A percentile compares a stretch with the other conserved stretches of the same genome.
These are phyloP conservation scores for Hymenoscyphus scutula DNA, from an alignment of 2,329 filamentous ascomycete species.

Conservation along the genomic window DNA sequence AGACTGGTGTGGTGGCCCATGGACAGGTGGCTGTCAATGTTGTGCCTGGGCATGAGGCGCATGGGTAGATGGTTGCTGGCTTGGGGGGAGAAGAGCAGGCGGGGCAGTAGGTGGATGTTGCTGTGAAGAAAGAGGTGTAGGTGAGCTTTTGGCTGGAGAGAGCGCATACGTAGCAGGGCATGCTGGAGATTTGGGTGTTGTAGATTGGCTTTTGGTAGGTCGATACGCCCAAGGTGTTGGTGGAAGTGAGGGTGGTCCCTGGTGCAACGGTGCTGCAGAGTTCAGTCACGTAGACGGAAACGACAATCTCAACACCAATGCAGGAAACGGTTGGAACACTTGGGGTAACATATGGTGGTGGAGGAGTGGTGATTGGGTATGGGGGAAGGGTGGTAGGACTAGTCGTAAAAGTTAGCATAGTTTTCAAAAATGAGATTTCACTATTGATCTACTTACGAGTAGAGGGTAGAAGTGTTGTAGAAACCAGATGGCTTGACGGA, in stretches of 20 bases:
- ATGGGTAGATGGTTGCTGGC: conserved; percentile 14
- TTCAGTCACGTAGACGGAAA: conserved; percentile 35
- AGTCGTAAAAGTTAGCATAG: neutral
- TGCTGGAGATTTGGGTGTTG: conserved; percentile 14
- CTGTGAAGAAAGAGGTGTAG: conserved; percentile 13
- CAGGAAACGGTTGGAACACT: conserved; percentile 19
- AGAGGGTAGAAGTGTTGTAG: conserved; percentile 12
- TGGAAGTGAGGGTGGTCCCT: conserved; percentile 2
- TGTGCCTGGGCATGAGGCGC: conserved; percentile 11
- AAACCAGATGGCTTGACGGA: conserved; percentile 12
- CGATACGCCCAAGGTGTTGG: conserved; percentile 15
- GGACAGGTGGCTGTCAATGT: conserved; percentile 8
- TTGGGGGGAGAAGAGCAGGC: conserved; percentile 6
- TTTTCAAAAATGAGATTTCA: neutral
- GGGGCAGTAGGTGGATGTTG: conserved; percentile 13
- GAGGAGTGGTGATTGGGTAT: conserved; percentile 18
- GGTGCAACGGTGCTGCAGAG: conserved; percentile 26
- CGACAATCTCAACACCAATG: conserved; percentile 37
- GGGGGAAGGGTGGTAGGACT: conserved; percentile 5
- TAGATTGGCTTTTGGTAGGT: conserved; percentile 17
- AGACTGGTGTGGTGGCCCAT: conserved; percentile 4
- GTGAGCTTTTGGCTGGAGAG: conserved; percentile 9
- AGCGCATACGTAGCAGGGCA: conserved; percentile 16
- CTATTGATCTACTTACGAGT: conserved; percentile 7
- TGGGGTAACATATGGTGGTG: conserved; percentile 23